These are phyloP conservation scores for Cryphonectria radicalis DNA, from an alignment of 2,329 filamentous ascomycete species.

Conservation along the genomic window DNA sequence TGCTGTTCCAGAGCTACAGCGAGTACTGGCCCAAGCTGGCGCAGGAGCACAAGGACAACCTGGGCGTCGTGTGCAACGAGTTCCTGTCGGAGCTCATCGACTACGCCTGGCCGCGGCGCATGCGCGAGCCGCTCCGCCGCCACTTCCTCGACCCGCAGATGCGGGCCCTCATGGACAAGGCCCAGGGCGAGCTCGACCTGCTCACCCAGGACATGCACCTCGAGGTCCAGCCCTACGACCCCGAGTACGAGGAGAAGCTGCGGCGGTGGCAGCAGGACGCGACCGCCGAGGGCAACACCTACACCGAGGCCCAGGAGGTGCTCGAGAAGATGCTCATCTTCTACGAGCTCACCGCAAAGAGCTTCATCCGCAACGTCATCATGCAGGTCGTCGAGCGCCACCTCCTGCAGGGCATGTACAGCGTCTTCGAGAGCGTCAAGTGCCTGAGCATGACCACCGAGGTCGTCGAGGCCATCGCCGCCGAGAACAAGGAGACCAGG, in stretches of 20 bases:
- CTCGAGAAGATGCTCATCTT: conserved; percentile 61
- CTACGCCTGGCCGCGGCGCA: conserved; percentile 54
- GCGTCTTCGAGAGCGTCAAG: conserved; percentile 57
- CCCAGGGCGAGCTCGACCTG: conserved; percentile 50
- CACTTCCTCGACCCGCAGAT: conserved; percentile 56
- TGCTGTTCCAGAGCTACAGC: conserved; percentile 58
- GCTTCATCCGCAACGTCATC: conserved; percentile 57
- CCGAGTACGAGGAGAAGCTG: conserved; percentile 57
- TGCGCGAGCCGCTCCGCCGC: conserved; percentile 54
- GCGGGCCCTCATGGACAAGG: conserved; percentile 50
- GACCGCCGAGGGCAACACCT: conserved; percentile 47
- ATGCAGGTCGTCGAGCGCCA: conserved; percentile 58
- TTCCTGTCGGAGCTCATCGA: conserved; percentile 57
- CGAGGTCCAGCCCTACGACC: conserved; percentile 58
- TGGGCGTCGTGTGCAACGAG: conserved; percentile 58
- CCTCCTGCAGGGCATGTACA: conserved; percentile 55
- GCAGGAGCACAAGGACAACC: conserved; percentile 58
- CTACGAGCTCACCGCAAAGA: conserved; percentile 57
- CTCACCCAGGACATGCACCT: conserved; percentile 56
- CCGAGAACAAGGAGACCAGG: conserved; percentile 57
- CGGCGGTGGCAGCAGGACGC: conserved; percentile 51
- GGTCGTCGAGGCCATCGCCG: conserved; percentile 54
- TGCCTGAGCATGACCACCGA: conserved; percentile 51
- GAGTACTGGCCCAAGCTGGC: conserved; percentile 57
- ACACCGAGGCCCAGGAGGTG: conserved; percentile 57